Evolutionary conservation across 2,329 filamentous ascomycete genomes (phyloP), one percentile per base, ranked within the genome.

Genomic region (Arthroderma uncinatum): DNA sequence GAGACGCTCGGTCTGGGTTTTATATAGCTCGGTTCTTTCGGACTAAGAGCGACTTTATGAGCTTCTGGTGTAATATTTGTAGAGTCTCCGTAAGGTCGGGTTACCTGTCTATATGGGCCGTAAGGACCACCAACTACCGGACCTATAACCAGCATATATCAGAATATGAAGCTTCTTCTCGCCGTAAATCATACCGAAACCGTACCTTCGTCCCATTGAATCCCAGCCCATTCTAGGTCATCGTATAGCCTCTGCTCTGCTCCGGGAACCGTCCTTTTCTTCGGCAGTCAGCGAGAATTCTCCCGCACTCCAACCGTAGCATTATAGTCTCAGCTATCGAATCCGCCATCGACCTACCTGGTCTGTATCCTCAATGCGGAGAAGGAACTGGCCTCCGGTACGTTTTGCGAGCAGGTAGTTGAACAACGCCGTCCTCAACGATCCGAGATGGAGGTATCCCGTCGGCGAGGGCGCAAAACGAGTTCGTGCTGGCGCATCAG

Each of bases 391-490:
- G 5, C 93, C 93, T 3, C 86, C 85, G 0, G 93, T 95, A 2
- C 86, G 83, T 66, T 85, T 87, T 0, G 93, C 91, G n/a, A 95
- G 79, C 3, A 98, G 76, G 64, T 92, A 96, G 67, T 95, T 97
- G 76, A 90, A 97, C n/a, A 98, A 73, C 0, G 94, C 94, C 0
- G 93, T 98, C 58, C 93, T 80, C 36, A 98, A 72, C 0, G 91
- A 95, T 2, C 93, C 93, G 10, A 98, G 78, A 72, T 98, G 93
- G 23, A 98, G 79, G 65, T 92, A 91, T 1, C 93, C 93, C 0
- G 93, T 98, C 0, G 93, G 93, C 1, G 93, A 97, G 0, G 93
- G 93, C 0, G 94, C 93, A 71, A 98, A 98, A 50, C 93, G 85
- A 16, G 93, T 89, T 69, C 89, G 79, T 59, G 82, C 82, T 48